A percentile compares a stretch with the other conserved stretches of the same genome.
phyloP scores from a whole-genome alignment of 306 rosid genomes.

The Gleditsia sinensis region DNA sequence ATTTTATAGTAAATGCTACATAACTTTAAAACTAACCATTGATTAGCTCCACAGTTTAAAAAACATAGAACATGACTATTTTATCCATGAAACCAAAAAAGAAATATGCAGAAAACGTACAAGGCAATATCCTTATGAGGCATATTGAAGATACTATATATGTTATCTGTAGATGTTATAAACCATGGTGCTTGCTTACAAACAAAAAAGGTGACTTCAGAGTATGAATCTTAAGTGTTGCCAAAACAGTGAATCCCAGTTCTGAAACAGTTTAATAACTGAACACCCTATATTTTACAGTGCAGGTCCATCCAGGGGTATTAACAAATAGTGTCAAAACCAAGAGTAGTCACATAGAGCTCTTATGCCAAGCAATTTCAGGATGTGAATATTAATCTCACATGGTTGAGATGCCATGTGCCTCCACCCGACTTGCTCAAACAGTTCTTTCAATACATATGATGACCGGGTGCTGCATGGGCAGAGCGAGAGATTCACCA shows the following conservation, averaged over 20 bases:
- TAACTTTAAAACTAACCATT: conserved; percentile 4
- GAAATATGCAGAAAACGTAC: conserved; percentile 13
- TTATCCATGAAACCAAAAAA: conserved; percentile 13
- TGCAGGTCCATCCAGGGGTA: conserved; percentile 16
- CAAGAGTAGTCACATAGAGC: neutral
- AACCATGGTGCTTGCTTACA: conserved; percentile 5
- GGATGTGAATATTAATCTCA: conserved; percentile 1
- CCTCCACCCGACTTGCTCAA: conserved; percentile 14
- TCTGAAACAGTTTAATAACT: conserved; percentile 14
- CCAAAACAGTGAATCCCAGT: neutral
- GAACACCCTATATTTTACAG: neutral
- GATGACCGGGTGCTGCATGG: neutral
- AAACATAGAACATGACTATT: conserved; percentile 1
- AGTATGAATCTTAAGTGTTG: neutral
- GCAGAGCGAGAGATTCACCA: no score
- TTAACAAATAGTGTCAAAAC: neutral
- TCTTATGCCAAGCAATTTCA: neutral
- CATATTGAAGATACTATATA: neutral
- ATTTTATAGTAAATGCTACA: conserved; percentile 29
- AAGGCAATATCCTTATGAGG: neutral
- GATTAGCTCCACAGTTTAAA: neutral
- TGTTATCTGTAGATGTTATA: neutral
- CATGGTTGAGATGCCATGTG: conserved; percentile 1
- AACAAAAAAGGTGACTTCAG: conserved; percentile 13
- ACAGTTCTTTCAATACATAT: neutral